phyloP scores from a whole-genome alignment of 2,329 filamentous ascomycete genomes.

The Fusarium mangiferae region DNA sequence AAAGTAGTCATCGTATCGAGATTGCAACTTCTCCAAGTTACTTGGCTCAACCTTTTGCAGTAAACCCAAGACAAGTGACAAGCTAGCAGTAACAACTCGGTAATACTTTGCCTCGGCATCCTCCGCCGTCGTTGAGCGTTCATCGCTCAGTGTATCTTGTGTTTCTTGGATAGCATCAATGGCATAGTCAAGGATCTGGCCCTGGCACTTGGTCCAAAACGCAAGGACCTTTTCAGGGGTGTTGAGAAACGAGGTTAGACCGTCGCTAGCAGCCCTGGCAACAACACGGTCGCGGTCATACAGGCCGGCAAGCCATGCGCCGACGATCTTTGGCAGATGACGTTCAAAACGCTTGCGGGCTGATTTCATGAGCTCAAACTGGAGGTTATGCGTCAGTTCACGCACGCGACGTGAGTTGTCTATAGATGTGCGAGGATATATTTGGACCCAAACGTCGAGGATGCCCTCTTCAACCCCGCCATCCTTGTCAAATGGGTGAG shows the following conservation, averaged over 20 bases:
- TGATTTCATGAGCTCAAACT: slow-evolving; percentile 69
- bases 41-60: slow-evolving; percentile 58
- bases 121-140: slow-evolving; percentile 83
- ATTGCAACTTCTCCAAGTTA: slow-evolving; percentile 69
- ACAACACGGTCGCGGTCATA: slow-evolving; percentile 87
- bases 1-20: slow-evolving; percentile 74
- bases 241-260: slow-evolving; percentile 78
- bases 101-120: slow-evolving; percentile 89
- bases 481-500: slow-evolving; percentile 62
- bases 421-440: slow-evolving; percentile 90
- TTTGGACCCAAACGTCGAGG: slow-evolving; percentile 87
- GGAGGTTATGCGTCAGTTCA: slow-evolving; percentile 82
- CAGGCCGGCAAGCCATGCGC: slow-evolving; percentile 89
- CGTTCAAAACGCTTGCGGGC: slow-evolving; percentile 86
- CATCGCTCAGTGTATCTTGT: slow-evolving; percentile 84
- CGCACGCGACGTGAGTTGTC: slow-evolving; percentile 89
- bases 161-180: slow-evolving; percentile 84
- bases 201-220: slow-evolving; percentile 85
- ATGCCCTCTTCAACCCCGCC: slow-evolving; percentile 81
- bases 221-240: slow-evolving; percentile 80
- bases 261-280: slow-evolving; percentile 79
- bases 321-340: slow-evolving; percentile 79
- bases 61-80: slow-evolving; percentile 66
- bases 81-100: slow-evolving; percentile 71
- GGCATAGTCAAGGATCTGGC: slow-evolving; percentile 83